These are phyloP conservation scores for Sherardia arvensis DNA, from an alignment of 257 asterid genomes.

Conservation along the genomic window DNA sequence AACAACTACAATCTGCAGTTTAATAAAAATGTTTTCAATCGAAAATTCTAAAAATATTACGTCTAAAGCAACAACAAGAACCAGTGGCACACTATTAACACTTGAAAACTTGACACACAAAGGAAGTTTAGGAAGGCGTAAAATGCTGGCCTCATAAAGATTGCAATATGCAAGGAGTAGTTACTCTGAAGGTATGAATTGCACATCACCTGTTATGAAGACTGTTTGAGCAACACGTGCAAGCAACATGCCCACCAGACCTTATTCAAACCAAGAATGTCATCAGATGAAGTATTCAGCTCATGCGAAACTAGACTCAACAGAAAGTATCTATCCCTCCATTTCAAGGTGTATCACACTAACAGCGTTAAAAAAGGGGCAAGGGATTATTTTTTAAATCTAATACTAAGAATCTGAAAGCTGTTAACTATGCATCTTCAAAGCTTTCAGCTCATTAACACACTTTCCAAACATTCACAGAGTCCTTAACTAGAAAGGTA, in stretches of 20 bases:
- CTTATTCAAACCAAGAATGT: conserved; percentile 30
- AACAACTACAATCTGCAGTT: not conserved
- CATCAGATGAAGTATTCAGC: conserved; percentile 12
- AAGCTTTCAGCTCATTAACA: conserved; percentile 3
- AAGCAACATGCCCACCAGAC: conserved; percentile 84
- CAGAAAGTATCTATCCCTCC: conserved; percentile 4
- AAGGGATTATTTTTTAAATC: not conserved
- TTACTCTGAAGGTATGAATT: not conserved
- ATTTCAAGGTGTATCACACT: not conserved
- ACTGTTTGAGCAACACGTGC: conserved; percentile 77
- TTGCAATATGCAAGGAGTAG: not conserved
- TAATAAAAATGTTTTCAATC: not conserved
- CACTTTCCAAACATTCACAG: not conserved
- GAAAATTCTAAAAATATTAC: not conserved
- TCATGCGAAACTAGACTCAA: not conserved
- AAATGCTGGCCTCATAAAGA: not conserved
- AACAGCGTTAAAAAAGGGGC: not conserved
- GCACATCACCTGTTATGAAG: conserved; percentile 62
- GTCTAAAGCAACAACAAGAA: not conserved
- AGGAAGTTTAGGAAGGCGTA: not conserved
- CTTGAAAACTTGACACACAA: not conserved
- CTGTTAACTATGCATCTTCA: not conserved
- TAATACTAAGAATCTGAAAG: not conserved
- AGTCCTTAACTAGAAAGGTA: not conserved
- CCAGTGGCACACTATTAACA: not conserved